Percentiles rank a stretch among this genome's conserved stretches.
These are phyloP conservation scores for Ogataea henricii DNA, from an alignment of 805 yeast species.

Conservation along the genomic window DNA sequence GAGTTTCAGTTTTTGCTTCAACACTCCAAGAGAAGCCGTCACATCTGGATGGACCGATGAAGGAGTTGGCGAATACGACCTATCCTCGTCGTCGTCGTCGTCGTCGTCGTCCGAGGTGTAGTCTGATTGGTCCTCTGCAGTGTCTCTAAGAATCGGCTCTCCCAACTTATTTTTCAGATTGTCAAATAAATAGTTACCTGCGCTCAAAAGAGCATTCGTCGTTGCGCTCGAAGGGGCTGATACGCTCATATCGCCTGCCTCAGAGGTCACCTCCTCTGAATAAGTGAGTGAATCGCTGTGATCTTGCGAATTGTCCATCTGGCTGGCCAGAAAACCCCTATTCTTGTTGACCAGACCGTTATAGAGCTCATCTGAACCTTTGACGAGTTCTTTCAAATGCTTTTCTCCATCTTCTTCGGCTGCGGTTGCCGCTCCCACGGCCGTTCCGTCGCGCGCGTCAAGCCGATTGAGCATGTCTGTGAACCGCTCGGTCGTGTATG, in stretches of 20 bases:
- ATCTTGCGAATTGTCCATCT: neutral
- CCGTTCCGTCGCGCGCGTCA: too few relatives aligned
- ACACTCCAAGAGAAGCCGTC: constrained; percentile 22
- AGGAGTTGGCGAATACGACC: constrained; percentile 18
- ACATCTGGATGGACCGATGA: constrained; percentile 18
- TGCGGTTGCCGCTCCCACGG: too few relatives aligned
- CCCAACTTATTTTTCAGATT: constrained; percentile 26
- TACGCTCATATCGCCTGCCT: constrained; percentile 30
- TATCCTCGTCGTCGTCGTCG: too few relatives aligned
- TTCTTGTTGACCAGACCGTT: constrained; percentile 19
- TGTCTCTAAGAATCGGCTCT: constrained; percentile 11
- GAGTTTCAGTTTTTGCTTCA: constrained; percentile 22
- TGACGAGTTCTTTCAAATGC: constrained; percentile 22
- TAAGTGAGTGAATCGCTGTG: constrained; percentile 22
- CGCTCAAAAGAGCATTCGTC: constrained; percentile 23
- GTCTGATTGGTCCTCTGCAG: constrained; percentile 12
- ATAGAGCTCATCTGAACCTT: constrained; percentile 25
- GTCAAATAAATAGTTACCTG: constrained; percentile 30
- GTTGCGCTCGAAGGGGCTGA: constrained; percentile 22
- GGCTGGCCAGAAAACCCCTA: constrained; percentile 3
- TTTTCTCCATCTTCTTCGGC: constrained; percentile 11
- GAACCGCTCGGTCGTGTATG: constrained; percentile 33
- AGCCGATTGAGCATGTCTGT: constrained; percentile 27
- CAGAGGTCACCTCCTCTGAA: constrained; percentile 32
- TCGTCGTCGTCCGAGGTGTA: constrained; percentile 19